Evolutionary conservation across 2,329 filamentous ascomycete species (phyloP).

Genomic region (Sporothrix globosa): DNA sequence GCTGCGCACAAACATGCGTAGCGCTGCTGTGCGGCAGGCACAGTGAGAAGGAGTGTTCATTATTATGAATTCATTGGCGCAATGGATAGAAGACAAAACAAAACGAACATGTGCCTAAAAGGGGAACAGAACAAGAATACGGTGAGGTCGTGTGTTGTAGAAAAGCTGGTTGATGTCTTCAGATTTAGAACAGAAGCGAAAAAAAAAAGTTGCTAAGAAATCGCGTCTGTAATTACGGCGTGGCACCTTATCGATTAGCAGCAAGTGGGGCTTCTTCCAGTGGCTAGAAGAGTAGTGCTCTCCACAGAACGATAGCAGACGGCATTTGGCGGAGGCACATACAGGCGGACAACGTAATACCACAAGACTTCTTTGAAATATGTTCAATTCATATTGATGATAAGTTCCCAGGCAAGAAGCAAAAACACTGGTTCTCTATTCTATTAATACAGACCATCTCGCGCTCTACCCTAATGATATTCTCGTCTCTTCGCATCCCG

Average conservation of each 20-base stretch:
- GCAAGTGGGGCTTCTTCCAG: neutral
- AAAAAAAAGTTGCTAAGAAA: constrained; percentile 20
- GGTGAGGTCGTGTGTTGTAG: neutral
- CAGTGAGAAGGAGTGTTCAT: constrained; percentile 31
- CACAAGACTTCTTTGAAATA: neutral
- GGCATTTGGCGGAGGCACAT: neutral
- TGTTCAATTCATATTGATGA: constrained; percentile 1
- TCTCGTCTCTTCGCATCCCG: neutral
- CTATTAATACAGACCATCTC: constrained; percentile 28
- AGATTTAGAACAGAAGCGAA: neutral
- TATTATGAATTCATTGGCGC: constrained; percentile 8
- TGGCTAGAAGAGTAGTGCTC: neutral
- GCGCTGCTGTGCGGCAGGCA: constrained; percentile 34
- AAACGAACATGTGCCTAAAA: neutral
- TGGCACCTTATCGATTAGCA: constrained; percentile 18
- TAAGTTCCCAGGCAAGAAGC: neutral
- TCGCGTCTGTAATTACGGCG: constrained; percentile 9
- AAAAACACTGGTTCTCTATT: constrained; percentile 25
- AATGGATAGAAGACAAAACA: neutral
- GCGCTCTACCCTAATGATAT: neutral
- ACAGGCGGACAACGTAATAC: neutral
- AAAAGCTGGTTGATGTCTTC: neutral
- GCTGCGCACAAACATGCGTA: constrained; percentile 35
- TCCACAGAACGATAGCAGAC: neutral
- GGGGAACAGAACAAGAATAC: neutral